Conservation (phyloP, 2,329 filamentous ascomycete genomes). For the Alternaria brassicicola region DNA sequence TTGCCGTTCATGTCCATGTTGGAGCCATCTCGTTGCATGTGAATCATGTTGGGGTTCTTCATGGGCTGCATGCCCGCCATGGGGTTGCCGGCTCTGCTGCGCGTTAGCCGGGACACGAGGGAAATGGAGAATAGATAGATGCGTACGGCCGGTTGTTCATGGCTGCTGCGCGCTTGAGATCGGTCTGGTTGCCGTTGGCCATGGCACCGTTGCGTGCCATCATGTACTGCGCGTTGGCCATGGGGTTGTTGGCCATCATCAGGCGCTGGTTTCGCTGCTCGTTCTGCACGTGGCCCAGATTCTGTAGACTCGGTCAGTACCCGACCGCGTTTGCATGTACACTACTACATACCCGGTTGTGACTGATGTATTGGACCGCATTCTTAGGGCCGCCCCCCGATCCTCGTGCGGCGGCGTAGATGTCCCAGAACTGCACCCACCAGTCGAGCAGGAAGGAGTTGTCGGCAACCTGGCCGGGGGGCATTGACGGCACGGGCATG, state of each 20-base stretch:
- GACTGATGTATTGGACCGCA: constrained; percentile 73
- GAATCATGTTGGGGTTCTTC: constrained; percentile 63
- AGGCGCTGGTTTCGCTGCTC: constrained; percentile 70
- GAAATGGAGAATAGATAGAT: neutral
- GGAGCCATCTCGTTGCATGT: constrained; percentile 88
- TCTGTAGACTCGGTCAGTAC: constrained; percentile 50
- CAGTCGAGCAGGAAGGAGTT: constrained; percentile 94
- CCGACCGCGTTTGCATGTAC: too few species aligned
- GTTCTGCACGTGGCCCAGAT: constrained; percentile 75
- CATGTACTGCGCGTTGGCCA: constrained; percentile 51
- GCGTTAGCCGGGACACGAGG: constrained; percentile 24
- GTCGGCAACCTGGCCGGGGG: constrained; percentile 64
- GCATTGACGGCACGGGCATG: constrained; percentile 75
- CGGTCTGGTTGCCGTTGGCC: constrained; percentile 62
- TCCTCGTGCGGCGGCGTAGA: constrained; percentile 81
- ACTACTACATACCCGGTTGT: constrained; percentile 79
- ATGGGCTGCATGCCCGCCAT: constrained; percentile 72
- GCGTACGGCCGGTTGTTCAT: constrained; percentile 78
- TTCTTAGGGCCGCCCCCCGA: constrained; percentile 47
- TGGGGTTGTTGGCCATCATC: constrained; percentile 66
- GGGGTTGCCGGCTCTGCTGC: constrained; percentile 34
- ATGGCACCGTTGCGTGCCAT: constrained; percentile 68
- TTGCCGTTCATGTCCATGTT: constrained; percentile 81
- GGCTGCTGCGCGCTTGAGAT: constrained; percentile 75
- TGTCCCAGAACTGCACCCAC: constrained; percentile 98